Evolutionary conservation across 2,329 filamentous ascomycete species (phyloP), one percentile per base, ranked within the genome.

Genomic region (Fusarium brevicatenulatum): DNA sequence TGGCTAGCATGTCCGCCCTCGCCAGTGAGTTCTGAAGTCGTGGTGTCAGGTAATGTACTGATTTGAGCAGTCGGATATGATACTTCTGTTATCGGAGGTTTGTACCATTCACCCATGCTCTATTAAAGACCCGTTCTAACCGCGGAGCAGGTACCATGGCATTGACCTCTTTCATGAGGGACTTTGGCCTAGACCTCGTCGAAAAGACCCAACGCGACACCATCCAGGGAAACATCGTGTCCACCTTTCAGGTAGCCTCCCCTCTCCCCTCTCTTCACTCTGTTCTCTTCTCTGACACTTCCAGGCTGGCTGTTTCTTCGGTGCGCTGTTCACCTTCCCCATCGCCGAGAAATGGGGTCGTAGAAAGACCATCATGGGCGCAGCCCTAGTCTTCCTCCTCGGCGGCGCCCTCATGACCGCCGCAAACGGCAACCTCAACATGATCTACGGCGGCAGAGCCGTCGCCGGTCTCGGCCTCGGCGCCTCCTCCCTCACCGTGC

Each of bases 401-500:
- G 83, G 81, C 30, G 81, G 78, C 40, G 76, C 77, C 11, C 73
- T 82, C 25, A 81, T 81, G 81, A 82, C 79, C 7, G 79, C 77
- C 36, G 75, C 79, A 1, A 74, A 76, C 42, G 82, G 82, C 5
- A 75, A 69, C 28, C 74, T 84, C 37, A 77, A 73, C 66, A 70
- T 83, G 77, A 80, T 88, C 39, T 85, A 86, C 66, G 84, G 78
- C 19, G 86, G 86, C 4, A 82, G 86, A n/a, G 86, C 86, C 47
- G 82, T 88, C 64, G 85, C 85, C 28, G 86, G 86, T 44, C 74
- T 88, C n/a, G 86, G 86, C 5, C 86, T 88, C 66, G 86, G 86
- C 8, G 83, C 85, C 40, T 85, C 85, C 0, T 86, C 85, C 3
- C 81, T 87, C 18, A 82, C 86, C 18, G 85, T 86, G 5, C 83